Conservation (phyloP, 2,329 filamentous ascomycete species). For the Mycocentrospora acerina region DNA sequence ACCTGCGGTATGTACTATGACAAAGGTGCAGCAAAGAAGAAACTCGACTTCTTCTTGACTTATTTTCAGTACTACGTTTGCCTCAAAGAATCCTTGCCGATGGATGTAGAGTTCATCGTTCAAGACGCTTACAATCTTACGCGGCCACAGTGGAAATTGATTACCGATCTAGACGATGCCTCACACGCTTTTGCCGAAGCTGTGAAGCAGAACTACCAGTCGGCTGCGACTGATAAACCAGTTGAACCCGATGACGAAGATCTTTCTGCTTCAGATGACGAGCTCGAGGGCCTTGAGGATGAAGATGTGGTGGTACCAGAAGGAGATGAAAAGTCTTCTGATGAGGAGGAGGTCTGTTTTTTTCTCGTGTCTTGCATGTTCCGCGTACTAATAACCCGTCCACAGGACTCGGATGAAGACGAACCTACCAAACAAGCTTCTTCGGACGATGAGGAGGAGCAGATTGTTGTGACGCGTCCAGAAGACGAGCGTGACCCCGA, state of each 20-base stretch:
- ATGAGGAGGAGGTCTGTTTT: conserved; percentile 55
- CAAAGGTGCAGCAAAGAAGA: conserved; percentile 90
- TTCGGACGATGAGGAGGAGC: conserved; percentile 77
- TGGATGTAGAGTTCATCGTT: conserved; percentile 96
- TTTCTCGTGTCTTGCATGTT: not conserved
- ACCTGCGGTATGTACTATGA: conserved; percentile 97
- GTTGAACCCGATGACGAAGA: conserved; percentile 71
- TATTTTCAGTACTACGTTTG: conserved; percentile 98
- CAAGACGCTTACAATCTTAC: conserved; percentile 87
- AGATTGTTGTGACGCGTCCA: conserved; percentile 86
- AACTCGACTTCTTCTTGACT: conserved; percentile 93
- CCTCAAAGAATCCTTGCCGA: conserved; percentile 84
- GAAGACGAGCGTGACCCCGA: conserved; percentile 91
- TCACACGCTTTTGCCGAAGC: conserved; percentile 80
- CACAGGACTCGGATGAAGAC: conserved; percentile 47
- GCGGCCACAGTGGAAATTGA: conserved; percentile 89
- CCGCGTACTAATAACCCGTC: conserved; percentile 8
- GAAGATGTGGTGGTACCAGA: conserved; percentile 46
- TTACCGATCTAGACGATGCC: conserved; percentile 79
- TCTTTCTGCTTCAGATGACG: conserved; percentile 76
- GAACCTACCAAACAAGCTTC: conserved; percentile 54
- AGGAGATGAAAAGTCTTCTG: conserved; percentile 53
- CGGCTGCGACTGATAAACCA: conserved; percentile 68
- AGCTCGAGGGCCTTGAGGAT: conserved; percentile 52
- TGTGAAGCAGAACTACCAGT: conserved; percentile 87